Percentiles rank a stretch among this genome's conserved stretches.
Conservation (phyloP, 768 basidiomycete species). For the Fomitopsis serialis region DNA sequence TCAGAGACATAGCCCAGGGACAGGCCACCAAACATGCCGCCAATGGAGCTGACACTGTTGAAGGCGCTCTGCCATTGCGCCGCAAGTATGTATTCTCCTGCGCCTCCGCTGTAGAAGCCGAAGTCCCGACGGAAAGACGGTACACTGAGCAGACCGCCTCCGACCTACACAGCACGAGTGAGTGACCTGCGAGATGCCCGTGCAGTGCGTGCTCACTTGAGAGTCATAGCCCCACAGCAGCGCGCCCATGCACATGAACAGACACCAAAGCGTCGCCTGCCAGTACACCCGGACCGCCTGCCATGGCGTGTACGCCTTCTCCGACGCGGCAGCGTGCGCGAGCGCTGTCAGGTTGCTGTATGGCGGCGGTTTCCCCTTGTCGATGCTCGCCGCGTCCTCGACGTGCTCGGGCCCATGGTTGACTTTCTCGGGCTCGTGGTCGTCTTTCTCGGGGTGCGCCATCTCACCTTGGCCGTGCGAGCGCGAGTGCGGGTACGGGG, state of each 20-base stretch:
- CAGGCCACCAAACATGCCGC: slow-evolving; percentile 3
- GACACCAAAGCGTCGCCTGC: slow-evolving; percentile 4
- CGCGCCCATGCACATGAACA: slow-evolving; percentile 7
- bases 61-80: slow-evolving; percentile 5
- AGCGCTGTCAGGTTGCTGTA: slow-evolving; percentile 1
- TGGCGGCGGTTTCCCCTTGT: neutral
- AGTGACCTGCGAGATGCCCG: neutral
- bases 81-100: neutral
- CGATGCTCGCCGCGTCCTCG: slow-evolving; percentile 4
- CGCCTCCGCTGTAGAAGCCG: neutral
- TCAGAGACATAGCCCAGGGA: slow-evolving; percentile 4
- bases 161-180: neutral
- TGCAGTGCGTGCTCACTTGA: neutral
- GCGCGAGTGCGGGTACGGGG: neutral
- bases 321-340: slow-evolving; percentile 1
- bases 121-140: slow-evolving; percentile 4
- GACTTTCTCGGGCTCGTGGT: neutral
- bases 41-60: slow-evolving; percentile 4
- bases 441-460: neutral
- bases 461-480: neutral
- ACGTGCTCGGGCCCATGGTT: neutral
- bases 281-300: slow-evolving; percentile 2
- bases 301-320: neutral
- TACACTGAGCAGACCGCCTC: slow-evolving; percentile 3
- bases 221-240: slow-evolving; percentile 5